These are phyloP conservation scores for Pyrrhoderma noxium DNA, from an alignment of 1,284 basidiomycete species.

Conservation along the genomic window DNA sequence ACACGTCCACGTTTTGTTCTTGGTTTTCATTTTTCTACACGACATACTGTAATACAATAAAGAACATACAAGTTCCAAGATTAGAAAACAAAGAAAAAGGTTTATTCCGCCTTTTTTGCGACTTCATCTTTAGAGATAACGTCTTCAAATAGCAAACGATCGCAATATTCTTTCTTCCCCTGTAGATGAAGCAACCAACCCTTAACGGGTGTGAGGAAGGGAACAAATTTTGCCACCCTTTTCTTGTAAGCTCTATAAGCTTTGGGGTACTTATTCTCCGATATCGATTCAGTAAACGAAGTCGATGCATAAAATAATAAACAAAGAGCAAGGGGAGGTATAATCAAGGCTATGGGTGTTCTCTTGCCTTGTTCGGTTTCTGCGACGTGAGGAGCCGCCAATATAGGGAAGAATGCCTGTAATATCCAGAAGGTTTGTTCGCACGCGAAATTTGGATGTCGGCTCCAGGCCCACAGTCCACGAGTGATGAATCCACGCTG, in stretches of 20 bases:
- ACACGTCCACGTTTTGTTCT: no score
- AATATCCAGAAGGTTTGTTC: conserved; percentile 85
- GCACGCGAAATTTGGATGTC: conserved; percentile 90
- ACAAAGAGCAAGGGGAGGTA: conserved; percentile 53
- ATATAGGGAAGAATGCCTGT: conserved; percentile 59
- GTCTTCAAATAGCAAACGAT: conserved; percentile 38
- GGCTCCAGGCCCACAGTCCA: conserved; percentile 79
- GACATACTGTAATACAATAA: no score
- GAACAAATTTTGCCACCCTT: conserved; percentile 80
- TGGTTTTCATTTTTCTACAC: no score
- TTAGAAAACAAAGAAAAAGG: no score
- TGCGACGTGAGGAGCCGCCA: conserved; percentile 34
- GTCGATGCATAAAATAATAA: conserved; percentile 71
- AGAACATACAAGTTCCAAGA: no score
- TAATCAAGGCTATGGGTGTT: conserved; percentile 32
- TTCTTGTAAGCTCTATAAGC: conserved; percentile 67
- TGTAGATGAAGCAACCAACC: conserved; percentile 30
- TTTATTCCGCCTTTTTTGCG: conserved; percentile 7
- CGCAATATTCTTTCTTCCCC: conserved; percentile 32
- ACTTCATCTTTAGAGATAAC: conserved; percentile 4
- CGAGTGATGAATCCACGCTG: conserved; percentile 79
- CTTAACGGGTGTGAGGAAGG: conserved; percentile 42
- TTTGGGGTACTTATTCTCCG: conserved; percentile 65
- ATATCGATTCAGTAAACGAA: conserved; percentile 74
- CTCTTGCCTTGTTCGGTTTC: conserved; percentile 21